phyloP scores from a whole-genome alignment of 176 grass and related monocot species.

The Paspalum vaginatum region DNA sequence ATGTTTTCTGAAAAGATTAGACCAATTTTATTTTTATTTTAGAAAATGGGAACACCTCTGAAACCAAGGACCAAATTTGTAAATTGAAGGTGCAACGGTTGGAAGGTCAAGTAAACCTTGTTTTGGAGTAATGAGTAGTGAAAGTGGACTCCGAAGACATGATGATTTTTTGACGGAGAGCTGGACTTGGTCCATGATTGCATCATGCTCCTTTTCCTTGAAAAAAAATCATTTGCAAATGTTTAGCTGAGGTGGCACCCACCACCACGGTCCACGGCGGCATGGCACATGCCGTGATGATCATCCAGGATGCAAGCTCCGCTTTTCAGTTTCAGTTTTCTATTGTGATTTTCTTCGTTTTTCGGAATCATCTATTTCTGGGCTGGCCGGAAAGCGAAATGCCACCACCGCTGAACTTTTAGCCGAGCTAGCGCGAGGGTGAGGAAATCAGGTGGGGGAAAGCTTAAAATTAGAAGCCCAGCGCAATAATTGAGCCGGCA shows the following conservation, averaged over 20 bases:
- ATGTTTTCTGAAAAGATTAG: no score
- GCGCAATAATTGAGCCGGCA: conserved; percentile 54
- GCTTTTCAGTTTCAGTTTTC: not conserved
- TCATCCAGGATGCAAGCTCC: not conserved
- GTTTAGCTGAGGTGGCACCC: conserved; percentile 29
- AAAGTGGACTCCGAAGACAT: no score
- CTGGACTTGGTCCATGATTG: no score
- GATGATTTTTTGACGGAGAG: no score
- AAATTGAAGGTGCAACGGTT: no score
- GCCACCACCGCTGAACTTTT: conserved; percentile 40
- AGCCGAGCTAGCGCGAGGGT: not conserved
- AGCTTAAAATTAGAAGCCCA: conserved; percentile 58
- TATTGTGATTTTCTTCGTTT: not conserved
- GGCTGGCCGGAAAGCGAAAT: conserved; percentile 38
- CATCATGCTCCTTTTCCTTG: no score
- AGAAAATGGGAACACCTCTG: no score
- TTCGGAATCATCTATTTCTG: conserved; percentile 36
- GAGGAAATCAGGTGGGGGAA: not conserved
- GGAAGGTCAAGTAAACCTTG: no score
- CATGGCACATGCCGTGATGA: conserved; percentile 27
- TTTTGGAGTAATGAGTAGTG: no score
- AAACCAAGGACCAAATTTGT: no score
- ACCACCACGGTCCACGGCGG: not conserved
- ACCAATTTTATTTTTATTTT: no score
- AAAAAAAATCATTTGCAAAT: not conserved